phyloP scores from a whole-genome alignment of 2,329 filamentous ascomycete genomes.

The Ceratocystis albifundus region DNA sequence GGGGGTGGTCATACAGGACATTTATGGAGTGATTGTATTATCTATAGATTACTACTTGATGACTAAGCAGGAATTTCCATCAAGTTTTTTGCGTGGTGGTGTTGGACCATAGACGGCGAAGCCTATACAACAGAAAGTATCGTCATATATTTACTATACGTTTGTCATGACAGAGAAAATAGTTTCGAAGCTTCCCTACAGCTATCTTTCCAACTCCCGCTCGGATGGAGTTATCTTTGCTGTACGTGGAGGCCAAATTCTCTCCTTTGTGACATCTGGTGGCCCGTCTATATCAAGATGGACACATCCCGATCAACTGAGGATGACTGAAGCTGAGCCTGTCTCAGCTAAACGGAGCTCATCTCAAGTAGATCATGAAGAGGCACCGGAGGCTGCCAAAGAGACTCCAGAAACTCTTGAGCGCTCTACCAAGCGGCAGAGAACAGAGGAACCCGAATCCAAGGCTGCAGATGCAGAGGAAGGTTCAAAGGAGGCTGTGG shows the following conservation, averaged over 20 bases:
- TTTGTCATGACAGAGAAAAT: constrained; percentile 13
- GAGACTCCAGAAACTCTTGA: constrained; percentile 15
- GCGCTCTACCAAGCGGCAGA: constrained; percentile 20
- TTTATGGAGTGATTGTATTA: background rate
- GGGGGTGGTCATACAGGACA: background rate
- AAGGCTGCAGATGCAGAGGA: constrained; percentile 4
- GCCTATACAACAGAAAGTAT: background rate
- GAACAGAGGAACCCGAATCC: constrained; percentile 23
- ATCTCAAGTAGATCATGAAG: constrained; percentile 27
- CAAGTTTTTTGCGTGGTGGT: constrained; percentile 6
- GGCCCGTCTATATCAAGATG: constrained; percentile 51
- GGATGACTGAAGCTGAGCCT: constrained; percentile 25
- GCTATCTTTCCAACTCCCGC: constrained; percentile 44
- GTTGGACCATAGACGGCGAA: background rate
- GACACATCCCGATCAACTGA: constrained; percentile 39
- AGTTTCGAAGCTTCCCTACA: constrained; percentile 50
- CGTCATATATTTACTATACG: background rate
- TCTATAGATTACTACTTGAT: background rate
- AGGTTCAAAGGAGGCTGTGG: constrained; percentile 31
- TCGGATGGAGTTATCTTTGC: constrained; percentile 54
- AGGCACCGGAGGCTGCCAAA: constrained; percentile 23
- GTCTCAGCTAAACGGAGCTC: constrained; percentile 24
- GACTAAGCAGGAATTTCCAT: background rate
- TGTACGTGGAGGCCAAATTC: constrained; percentile 60
- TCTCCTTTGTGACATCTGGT: constrained; percentile 51